Evolutionary conservation across 805 yeast genomes (phyloP).

Genomic region (Wickerhamomyces hampshirensis): DNA sequence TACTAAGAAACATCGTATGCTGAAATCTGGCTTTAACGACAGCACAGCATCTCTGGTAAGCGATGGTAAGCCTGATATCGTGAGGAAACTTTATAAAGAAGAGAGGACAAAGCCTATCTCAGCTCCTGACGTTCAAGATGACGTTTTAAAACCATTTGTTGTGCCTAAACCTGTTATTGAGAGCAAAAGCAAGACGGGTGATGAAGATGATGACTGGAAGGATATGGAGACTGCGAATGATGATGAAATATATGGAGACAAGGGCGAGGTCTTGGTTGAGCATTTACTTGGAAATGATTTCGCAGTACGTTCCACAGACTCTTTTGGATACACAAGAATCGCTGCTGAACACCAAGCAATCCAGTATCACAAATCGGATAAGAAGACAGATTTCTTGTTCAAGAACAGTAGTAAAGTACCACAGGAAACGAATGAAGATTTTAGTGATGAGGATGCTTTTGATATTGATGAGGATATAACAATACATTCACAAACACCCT

Average conservation of each 20-base stretch:
- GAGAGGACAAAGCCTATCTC: conserved; percentile 1
- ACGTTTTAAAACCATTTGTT: not conserved
- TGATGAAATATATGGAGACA: conserved; percentile 73
- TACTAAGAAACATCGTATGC: not conserved
- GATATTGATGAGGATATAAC: conserved; percentile 34
- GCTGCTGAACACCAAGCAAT: conserved; percentile 84
- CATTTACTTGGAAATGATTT: conserved; percentile 13
- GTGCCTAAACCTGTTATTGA: not conserved
- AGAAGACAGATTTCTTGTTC: conserved; percentile 52
- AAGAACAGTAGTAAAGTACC: conserved; percentile 18
- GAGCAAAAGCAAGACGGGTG: conserved; percentile 22
- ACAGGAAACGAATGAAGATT: conserved; percentile 1
- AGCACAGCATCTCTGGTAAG: conserved; percentile 2
- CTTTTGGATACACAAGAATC: conserved; percentile 77
- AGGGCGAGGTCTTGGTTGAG: conserved; percentile 53
- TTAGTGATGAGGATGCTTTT: conserved; percentile 20
- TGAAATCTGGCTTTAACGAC: conserved; percentile 8
- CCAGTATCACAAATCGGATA: conserved; percentile 52
- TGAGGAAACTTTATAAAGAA: conserved; percentile 3
- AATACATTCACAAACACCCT: conserved; percentile 36
- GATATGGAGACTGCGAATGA: conserved; percentile 81
- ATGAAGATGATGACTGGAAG: conserved; percentile 63
- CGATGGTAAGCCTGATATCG: conserved; percentile 2
- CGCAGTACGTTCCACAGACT: conserved; percentile 5
- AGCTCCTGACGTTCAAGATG: not conserved